These are phyloP conservation scores for Pseudodiploospora longispora DNA, from an alignment of 2,329 filamentous ascomycete genomes.

Conservation along the genomic window DNA sequence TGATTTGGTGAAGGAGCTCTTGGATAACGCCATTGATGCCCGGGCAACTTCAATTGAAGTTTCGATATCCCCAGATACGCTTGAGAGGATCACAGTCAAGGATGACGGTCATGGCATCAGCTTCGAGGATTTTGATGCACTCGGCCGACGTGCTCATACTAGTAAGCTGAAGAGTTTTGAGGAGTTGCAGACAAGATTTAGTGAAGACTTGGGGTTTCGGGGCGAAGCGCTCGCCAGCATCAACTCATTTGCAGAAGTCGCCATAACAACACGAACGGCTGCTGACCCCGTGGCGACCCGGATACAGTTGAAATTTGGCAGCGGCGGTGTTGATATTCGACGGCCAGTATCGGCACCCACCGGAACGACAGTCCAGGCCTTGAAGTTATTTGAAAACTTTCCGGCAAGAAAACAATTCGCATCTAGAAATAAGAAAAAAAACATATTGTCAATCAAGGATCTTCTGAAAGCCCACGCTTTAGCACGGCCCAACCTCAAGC, in stretches of 20 bases:
- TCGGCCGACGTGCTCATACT: constrained; percentile 62
- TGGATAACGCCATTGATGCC: constrained; percentile 72
- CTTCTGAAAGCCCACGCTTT: constrained; percentile 58
- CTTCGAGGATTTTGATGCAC: constrained; percentile 48
- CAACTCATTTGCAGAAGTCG: constrained; percentile 51
- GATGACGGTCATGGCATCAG: constrained; percentile 69
- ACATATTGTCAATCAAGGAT: constrained; percentile 47
- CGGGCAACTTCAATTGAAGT: constrained; percentile 59
- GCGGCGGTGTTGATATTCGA: constrained; percentile 22
- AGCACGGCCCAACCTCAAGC: constrained; percentile 52
- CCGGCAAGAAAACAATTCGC: constrained; percentile 56
- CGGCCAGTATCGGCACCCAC: constrained; percentile 42
- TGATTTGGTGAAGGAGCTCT: constrained; percentile 63
- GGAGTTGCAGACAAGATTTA: constrained; percentile 50
- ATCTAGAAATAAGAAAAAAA: constrained; percentile 49
- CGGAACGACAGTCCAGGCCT: constrained; percentile 61
- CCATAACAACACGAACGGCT: constrained; percentile 55
- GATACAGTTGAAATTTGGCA: constrained; percentile 32
- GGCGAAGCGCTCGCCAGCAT: constrained; percentile 64
- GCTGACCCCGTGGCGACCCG: constrained; percentile 50
- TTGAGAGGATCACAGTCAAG: constrained; percentile 61
- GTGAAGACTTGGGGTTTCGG: constrained; percentile 62
- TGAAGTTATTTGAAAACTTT: constrained; percentile 49
- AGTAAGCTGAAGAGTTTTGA: constrained; percentile 63
- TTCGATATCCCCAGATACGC: constrained; percentile 53